phyloP scores from a whole-genome alignment of 768 basidiomycete genomes.

The Paxillus ammoniavirescens region DNA sequence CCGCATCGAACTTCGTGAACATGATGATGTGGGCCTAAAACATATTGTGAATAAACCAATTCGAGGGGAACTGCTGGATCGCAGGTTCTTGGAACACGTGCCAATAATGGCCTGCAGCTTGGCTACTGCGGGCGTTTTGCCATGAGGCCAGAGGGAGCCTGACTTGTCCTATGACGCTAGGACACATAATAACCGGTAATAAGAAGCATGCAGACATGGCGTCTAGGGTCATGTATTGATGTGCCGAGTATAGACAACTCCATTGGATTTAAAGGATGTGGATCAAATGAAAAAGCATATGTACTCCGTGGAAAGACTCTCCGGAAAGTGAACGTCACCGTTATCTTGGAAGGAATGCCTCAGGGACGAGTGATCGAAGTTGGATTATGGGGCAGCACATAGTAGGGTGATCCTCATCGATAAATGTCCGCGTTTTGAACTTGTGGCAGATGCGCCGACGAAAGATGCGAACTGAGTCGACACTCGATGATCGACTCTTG shows the following conservation, averaged over 20 bases:
- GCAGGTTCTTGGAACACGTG: slow-evolving; percentile 1
- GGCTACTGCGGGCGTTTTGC: neutral
- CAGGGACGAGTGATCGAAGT: neutral
- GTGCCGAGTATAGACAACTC: too few relatives aligned
- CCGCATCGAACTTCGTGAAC: too few relatives aligned
- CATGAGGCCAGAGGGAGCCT: neutral
- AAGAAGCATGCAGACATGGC: slow-evolving; percentile 12
- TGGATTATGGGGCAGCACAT: neutral
- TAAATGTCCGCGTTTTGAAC: neutral
- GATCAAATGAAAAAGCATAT: neutral
- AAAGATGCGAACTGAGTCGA: neutral
- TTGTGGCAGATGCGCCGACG: neutral
- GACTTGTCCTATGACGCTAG: neutral
- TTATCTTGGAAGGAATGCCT: neutral
- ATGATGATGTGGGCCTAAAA: too few relatives aligned
- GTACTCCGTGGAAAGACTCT: neutral
- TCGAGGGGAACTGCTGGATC: too few relatives aligned
- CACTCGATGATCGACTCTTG: too few relatives aligned
- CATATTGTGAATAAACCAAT: too few relatives aligned
- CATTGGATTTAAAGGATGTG: too few relatives aligned
- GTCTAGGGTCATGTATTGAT: slow-evolving; percentile 9
- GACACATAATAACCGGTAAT: slow-evolving; percentile 12
- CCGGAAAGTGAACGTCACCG: too few relatives aligned
- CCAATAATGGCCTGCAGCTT: neutral
- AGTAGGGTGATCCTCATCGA: neutral